Base-by-base conservation (phyloP, 2,329 filamentous ascomycete species). In the Cladophialophora immunda region DNA sequence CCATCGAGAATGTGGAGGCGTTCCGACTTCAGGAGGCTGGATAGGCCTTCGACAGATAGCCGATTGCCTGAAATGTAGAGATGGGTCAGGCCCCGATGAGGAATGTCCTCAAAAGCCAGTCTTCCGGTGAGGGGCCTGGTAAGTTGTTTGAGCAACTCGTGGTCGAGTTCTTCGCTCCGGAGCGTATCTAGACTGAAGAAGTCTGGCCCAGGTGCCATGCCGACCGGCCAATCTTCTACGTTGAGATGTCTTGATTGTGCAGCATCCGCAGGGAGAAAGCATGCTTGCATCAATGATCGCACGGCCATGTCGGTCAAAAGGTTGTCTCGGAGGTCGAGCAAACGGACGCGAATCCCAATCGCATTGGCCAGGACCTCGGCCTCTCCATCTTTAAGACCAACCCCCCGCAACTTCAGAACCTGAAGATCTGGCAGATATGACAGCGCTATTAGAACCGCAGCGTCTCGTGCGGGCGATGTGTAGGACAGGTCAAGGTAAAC, bases 401-500 rank as follows among this genome's bases (percentile, higher is more conserved):
- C 78, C 0, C 82, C 82, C 47, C 83, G 79, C 52, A 89, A 71
- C 72, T 88, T 89, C 27, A 89, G 74, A 1, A 89, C 82, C 64
- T 87, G 85, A 17, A 89, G 75, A 60, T 82, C 81, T 1, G 78
- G 77, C 50, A 88, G 77, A 36, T 78, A 76, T 34, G 78, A 77
- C 2, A 89, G 71, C 0, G 79, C 76, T 13, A 78, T 77, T 13
- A 89, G 73, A 0, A 89, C 84, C 58, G 67, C 76, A 58, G 76
- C 79, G 77, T 81, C 82, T 72, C 80, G 81, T 27, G 83, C 83
- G 2, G 84, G 78, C 5, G 75, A 77, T 3, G 85, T 87, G 68
- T 81, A 81, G 0, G 87, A 89, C 15, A 89, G 74, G 72, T 89
- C 86, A 17, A 89, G 76, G 68, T 87, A 89, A 5, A 87, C 78